Evolutionary conservation across 306 rosid species (phyloP).

Genomic region (Comarum palustre): DNA sequence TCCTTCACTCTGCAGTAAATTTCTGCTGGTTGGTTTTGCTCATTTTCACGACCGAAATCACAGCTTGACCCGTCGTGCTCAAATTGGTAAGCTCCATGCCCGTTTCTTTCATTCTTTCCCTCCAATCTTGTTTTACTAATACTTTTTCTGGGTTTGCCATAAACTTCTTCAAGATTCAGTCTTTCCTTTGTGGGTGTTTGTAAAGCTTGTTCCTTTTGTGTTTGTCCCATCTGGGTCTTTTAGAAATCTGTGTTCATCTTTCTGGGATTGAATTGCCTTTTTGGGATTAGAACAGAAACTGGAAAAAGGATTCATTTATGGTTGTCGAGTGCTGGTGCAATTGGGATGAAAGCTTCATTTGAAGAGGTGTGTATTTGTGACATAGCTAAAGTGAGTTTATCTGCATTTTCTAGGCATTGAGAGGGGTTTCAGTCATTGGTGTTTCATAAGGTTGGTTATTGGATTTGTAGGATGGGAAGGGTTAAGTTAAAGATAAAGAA

Average conservation of each 20-base stretch:
- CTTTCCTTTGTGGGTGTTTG: slow-evolving; percentile 1
- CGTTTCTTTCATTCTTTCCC: slow-evolving; percentile 23
- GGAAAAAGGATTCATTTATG: not conserved
- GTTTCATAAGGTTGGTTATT: slow-evolving; percentile 14
- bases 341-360: slow-evolving; percentile 17
- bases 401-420: slow-evolving; percentile 10
- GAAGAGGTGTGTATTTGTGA: slow-evolving; percentile 17
- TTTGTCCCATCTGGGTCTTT: not conserved
- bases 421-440: not conserved
- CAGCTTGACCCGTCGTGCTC: slow-evolving; percentile 60
- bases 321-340: slow-evolving; percentile 6
- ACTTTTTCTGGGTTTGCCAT: slow-evolving; percentile 3
- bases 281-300: not conserved
- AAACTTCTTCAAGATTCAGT: not conserved
- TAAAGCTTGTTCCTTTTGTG: not conserved
- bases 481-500: slow-evolving; percentile 76
- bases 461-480: slow-evolving; percentile 71
- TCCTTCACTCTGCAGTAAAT: slow-evolving; percentile 11
- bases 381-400: slow-evolving; percentile 26
- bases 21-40: slow-evolving; percentile 43
- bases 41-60: slow-evolving; percentile 47
- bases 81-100: slow-evolving; percentile 25
- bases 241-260: slow-evolving; percentile 4
- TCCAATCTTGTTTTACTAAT: not conserved
- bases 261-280: not conserved